A percentile compares a stretch with the other conserved stretches of the same genome.
Evolutionary conservation across 108 stramenopile genomes (phyloP).

Genomic region (Pseudonitzschia delicatissima): DNA sequence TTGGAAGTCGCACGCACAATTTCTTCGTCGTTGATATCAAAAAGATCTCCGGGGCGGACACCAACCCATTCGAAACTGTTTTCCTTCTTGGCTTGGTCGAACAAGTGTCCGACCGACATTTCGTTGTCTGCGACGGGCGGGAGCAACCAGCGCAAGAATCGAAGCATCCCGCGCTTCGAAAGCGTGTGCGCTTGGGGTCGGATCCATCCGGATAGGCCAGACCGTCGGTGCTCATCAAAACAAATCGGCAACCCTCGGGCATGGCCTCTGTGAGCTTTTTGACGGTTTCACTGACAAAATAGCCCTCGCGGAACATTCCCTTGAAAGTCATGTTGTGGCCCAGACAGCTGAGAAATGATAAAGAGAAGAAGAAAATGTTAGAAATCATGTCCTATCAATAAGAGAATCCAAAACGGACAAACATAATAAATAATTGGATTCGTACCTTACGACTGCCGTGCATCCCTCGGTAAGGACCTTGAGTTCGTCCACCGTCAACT

Average conservation of each 20-base stretch:
- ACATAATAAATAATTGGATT: neutral
- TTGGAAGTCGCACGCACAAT: neutral
- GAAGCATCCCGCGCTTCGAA: constrained; percentile 31
- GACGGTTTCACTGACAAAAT: constrained; percentile 24
- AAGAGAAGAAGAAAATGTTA: neutral
- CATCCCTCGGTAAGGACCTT: constrained; percentile 30
- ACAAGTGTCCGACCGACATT: constrained; percentile 41
- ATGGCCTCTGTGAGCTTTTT: constrained; percentile 23
- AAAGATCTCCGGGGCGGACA: constrained; percentile 58
- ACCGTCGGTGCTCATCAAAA: constrained; percentile 63
- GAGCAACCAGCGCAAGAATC: constrained; percentile 39
- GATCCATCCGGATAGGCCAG: constrained; percentile 44
- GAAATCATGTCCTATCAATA: neutral
- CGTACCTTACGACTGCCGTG: constrained; percentile 42
- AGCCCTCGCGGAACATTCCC: constrained; percentile 19
- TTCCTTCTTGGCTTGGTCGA: neutral
- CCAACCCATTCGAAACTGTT: constrained; percentile 37
- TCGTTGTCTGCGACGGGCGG: constrained; percentile 69
- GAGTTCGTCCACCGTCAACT: constrained; percentile 38
- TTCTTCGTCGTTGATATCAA: constrained; percentile 20
- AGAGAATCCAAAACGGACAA: neutral
- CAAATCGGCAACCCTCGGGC: constrained; percentile 34
- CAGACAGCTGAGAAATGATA: constrained; percentile 17
- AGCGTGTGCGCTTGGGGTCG: constrained; percentile 30
- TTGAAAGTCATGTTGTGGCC: constrained; percentile 31